phyloP scores from a whole-genome alignment of 305 asterid species.

The Solanum hybrid region DNA sequence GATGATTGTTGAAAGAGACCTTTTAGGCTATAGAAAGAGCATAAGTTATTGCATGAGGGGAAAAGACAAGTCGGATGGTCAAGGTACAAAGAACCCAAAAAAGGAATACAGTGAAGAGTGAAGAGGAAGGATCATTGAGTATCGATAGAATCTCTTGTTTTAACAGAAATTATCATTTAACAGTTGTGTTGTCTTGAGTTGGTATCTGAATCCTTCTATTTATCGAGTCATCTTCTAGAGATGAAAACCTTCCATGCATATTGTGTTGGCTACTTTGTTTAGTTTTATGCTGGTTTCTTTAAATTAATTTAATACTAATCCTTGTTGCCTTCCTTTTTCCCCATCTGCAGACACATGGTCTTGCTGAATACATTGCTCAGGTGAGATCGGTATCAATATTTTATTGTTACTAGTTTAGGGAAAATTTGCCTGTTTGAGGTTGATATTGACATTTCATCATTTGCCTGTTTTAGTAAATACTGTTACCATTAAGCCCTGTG shows the following conservation, averaged over 20 bases:
- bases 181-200: background rate
- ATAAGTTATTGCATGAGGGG: background rate
- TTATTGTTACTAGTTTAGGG: background rate
- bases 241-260: background rate
- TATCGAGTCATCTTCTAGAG: background rate
- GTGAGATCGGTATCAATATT: constrained; percentile 26
- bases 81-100: background rate
- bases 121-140: background rate
- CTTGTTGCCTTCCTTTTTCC: constrained; percentile 16
- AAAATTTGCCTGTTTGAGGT: background rate
- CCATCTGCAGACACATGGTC: constrained; percentile 63
- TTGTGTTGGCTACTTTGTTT: background rate
- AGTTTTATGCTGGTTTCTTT: background rate
- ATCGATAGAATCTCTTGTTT: background rate
- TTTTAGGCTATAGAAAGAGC: background rate
- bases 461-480: background rate
- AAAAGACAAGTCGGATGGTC: background rate
- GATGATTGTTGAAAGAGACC: background rate
- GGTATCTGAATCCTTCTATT: background rate
- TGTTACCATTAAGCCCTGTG: background rate
- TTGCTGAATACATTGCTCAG: constrained; percentile 97
- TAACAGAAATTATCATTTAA: background rate
- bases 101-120: background rate
- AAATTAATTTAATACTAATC: constrained; percentile 14
- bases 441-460: background rate